Conservation (phyloP, 352 stramenopile species). For the Globisporangium emineosum region DNA sequence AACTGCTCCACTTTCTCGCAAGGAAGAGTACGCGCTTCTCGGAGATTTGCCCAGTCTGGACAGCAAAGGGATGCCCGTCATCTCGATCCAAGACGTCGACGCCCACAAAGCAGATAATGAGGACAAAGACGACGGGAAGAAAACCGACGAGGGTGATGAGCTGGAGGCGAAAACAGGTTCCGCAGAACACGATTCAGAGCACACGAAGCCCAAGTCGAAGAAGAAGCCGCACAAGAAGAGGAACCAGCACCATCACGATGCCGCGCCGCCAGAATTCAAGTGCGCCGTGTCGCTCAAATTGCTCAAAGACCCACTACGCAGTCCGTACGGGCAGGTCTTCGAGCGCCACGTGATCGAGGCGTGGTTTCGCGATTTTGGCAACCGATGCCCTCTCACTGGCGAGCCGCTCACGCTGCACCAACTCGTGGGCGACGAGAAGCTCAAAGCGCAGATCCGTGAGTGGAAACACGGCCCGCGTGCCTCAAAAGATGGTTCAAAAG, state of each 20-base stretch:
- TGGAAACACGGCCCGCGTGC: constrained; percentile 47
- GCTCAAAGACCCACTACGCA: constrained; percentile 63
- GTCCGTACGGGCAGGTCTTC: constrained; percentile 75
- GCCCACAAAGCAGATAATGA: constrained; percentile 21
- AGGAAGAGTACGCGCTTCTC: constrained; percentile 79
- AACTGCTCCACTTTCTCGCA: constrained; percentile 46
- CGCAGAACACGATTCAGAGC: neutral
- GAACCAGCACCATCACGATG: constrained; percentile 24
- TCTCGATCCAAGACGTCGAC: constrained; percentile 57
- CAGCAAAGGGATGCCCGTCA: constrained; percentile 26
- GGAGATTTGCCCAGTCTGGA: constrained; percentile 68
- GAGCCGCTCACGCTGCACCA: constrained; percentile 59
- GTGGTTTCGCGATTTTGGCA: constrained; percentile 83
- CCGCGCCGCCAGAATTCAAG: constrained; percentile 51
- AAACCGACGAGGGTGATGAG: constrained; percentile 33
- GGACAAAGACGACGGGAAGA: constrained; percentile 24
- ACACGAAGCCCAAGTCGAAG: constrained; percentile 26
- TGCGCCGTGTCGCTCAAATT: constrained; percentile 75
- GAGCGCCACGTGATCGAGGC: constrained; percentile 73
- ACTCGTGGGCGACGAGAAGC: constrained; percentile 44
- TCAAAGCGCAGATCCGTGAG: constrained; percentile 53
- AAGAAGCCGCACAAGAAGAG: constrained; percentile 50
- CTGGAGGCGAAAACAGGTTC: constrained; percentile 11
- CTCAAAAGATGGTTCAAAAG: neutral
- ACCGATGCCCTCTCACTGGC: constrained; percentile 71